Evolutionary conservation across 768 basidiomycete genomes (phyloP).

Genomic region (Mycena vitilis): DNA sequence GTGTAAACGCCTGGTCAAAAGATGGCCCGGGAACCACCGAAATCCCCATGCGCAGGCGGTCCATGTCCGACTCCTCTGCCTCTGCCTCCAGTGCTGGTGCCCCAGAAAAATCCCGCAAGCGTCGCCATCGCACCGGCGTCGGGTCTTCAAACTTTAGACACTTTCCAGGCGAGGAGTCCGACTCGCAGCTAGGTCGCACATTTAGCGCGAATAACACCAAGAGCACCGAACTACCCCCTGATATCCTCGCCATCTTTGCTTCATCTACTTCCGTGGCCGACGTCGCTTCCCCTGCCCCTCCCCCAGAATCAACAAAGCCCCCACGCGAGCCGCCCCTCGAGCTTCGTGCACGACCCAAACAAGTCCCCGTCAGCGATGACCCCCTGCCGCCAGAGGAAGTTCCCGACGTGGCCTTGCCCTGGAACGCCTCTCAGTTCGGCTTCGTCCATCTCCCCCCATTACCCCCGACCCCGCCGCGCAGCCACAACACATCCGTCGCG

Average conservation of each 20-base stretch:
- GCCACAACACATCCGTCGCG: neutral
- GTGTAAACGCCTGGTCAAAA: neutral
- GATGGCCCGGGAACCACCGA: neutral
- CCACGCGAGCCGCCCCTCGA: neutral
- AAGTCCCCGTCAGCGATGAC: constrained; percentile 32
- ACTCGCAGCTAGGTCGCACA: constrained; percentile 39
- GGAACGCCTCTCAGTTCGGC: constrained; percentile 55
- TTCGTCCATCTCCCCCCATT: constrained; percentile 56
- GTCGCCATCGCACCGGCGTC: constrained; percentile 19
- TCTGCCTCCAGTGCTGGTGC: constrained; percentile 8
- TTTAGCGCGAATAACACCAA: constrained; percentile 20
- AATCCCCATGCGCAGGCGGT: constrained; percentile 21
- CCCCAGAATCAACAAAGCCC: neutral
- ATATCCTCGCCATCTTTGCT: constrained; percentile 35
- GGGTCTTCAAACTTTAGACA: constrained; percentile 47
- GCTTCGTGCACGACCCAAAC: constrained; percentile 15
- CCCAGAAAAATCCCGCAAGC: constrained; percentile 13
- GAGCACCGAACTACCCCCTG: constrained; percentile 28
- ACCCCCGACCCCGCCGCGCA: constrained; percentile 28
- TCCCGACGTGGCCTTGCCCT: constrained; percentile 39
- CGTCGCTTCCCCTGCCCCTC: constrained; percentile 25
- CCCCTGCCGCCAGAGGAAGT: constrained; percentile 36
- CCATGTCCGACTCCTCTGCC: constrained; percentile 26
- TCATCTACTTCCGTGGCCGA: constrained; percentile 26
- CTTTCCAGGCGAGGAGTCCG: constrained; percentile 45